These are phyloP conservation scores for Cladosporium halotolerans DNA, from an alignment of 2,329 filamentous ascomycete species.

Conservation along the genomic window DNA sequence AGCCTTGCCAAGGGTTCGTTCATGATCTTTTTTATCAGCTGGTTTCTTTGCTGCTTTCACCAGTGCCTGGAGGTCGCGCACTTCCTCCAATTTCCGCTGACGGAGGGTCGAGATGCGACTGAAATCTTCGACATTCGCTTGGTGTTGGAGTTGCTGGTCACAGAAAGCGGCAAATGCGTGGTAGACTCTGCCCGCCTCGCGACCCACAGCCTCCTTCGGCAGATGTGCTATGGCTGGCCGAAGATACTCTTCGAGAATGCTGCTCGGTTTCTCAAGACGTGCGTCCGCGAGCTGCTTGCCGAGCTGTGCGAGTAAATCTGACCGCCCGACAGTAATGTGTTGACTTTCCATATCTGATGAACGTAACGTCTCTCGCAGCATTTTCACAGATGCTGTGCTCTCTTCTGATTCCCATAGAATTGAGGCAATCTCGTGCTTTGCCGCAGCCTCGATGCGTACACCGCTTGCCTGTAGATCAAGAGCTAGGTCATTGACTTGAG, in stretches of 20 bases:
- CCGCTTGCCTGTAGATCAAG: slow-evolving; percentile 62
- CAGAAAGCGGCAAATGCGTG: slow-evolving; percentile 95
- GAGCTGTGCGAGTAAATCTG: slow-evolving; percentile 78
- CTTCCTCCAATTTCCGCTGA: slow-evolving; percentile 74
- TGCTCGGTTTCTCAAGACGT: slow-evolving; percentile 81
- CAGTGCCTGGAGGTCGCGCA: slow-evolving; percentile 63
- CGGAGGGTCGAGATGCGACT: slow-evolving; percentile 71
- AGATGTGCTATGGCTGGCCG: slow-evolving; percentile 78
- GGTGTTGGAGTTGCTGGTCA: slow-evolving; percentile 84
- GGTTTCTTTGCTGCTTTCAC: slow-evolving; percentile 39
- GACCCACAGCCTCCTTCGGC: slow-evolving; percentile 58
- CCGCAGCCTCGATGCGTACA: slow-evolving; percentile 67
- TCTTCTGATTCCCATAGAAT: slow-evolving; percentile 94
- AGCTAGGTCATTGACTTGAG: slow-evolving; percentile 74
- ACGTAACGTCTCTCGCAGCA: slow-evolving; percentile 69
- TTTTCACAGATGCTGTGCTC: slow-evolving; percentile 77
- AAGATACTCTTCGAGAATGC: slow-evolving; percentile 81
- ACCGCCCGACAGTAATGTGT: slow-evolving; percentile 63
- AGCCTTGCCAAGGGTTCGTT: slow-evolving; percentile 62
- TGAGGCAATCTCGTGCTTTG: slow-evolving; percentile 76
- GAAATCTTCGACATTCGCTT: slow-evolving; percentile 78
- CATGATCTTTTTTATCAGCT: slow-evolving; percentile 47
- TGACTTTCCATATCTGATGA: slow-evolving; percentile 60
- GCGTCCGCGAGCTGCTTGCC: slow-evolving; percentile 86
- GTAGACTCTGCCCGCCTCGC: slow-evolving; percentile 79